Evolutionary conservation across 2,329 filamentous ascomycete species (phyloP), one percentile per base, ranked within the genome.

Genomic region (Conoideocrella luteorostrata): DNA sequence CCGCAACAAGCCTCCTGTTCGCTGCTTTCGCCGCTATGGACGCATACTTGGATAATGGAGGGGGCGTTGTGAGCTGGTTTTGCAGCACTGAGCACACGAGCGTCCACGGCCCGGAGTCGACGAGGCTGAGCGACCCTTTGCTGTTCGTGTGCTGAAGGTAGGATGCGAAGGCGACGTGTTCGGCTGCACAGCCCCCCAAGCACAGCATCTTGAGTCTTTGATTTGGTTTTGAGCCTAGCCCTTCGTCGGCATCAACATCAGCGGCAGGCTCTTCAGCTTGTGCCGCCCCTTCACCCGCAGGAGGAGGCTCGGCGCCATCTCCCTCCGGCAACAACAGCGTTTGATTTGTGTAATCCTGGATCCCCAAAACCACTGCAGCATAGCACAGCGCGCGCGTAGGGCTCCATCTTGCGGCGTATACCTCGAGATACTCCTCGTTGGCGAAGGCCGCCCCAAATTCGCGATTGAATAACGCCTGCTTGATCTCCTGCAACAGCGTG

Each of bases 351-450:
- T 71, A 52, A 1, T 50, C 46, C 9, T 50, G 47, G 11, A 78
- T 56, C 7, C 56, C 57, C 39, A 62, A 47, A 29, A 84, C 61
- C n/a, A 82, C 64, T 3, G 66, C 58, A n/a, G 80, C 71, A 65
- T 97, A 97, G 50, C 84, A 88, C 41, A 97, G 67, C 0, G 89
- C 86, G 42, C 93, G 75, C 41, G 86, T 85, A 2, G 91, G 87
- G 63, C 89, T 95, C 90, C 91, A 98, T 54, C 93, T 72, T 43
- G 88, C 78, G 7, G 88, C 88, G 68, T 98, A 98, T 9, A 85
- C 86, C 48, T 85, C 79, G 15, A 96, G 74, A 54, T 84, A 77
- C 35, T 84, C 79, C 44, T 79, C 73, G 36, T 72, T 73, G 1
- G 80, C 81, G 66, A 97, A 98, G 0, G 91, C 91, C 13, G 71